Evolutionary conservation across 805 yeast genomes (phyloP), one percentile per base, ranked within the genome.

Genomic region (Ogataea pini): DNA sequence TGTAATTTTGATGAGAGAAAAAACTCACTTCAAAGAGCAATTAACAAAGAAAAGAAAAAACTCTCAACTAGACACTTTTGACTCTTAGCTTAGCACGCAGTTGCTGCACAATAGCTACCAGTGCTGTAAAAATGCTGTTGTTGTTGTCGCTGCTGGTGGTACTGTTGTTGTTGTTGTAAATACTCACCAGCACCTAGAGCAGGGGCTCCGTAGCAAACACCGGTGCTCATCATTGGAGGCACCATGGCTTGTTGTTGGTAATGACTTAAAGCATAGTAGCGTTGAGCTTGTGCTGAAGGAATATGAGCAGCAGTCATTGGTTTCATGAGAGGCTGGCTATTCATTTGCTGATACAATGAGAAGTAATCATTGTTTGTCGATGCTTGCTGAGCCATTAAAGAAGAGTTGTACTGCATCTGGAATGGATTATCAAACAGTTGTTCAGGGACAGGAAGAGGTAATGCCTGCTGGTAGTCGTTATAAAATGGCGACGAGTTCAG

Each of bases 361-460:
- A 51, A 50, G 36, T 52, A 53, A 31, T 54, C 57, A 28, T 40
- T 45, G 34, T 38, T 43, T 29, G 43, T 44, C 6, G 54, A 38
- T 17, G 28, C 42, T 22, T 48, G 52, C 7, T 47, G 53, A 8
- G 44, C 48, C 29, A 45, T 18, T 22, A 51, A 24, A 5, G 56
- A 42, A n/a, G 54, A 52, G 44, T 53, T 55, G 46, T 56, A 58
- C 42, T 51, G 54, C 25, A 49, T 20, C 43, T 61, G 64, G 49
- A 47, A 57, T 32, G 63, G 64, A 47, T 56, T 59, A 31, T 61
- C 63, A 46, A 54, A 61, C 24, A 49, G 52, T 50, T 51, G 60
- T 22, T 52, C 59, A 37, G 50, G 54, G n/a, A n/a, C n/a, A 25
- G 33, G 34, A 12, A 31, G 41, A 24, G 31, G 41, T 22, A 44